Conservation (phyloP, 1,284 basidiomycete species). For the Mycena sp. region DNA sequence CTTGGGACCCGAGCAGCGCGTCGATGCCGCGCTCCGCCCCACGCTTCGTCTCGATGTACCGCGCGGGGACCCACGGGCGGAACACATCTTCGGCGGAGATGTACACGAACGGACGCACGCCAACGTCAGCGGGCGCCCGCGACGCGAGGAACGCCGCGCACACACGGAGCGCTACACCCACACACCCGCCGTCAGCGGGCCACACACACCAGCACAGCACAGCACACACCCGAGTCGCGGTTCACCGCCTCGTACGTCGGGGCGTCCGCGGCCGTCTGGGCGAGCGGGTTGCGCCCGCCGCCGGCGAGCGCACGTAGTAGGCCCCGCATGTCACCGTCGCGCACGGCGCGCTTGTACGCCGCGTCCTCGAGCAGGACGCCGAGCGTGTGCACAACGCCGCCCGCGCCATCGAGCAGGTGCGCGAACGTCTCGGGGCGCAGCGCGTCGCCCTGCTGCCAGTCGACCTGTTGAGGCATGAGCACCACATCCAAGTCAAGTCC, state of each 20-base stretch:
- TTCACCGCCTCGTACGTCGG: slow-evolving; percentile 85
- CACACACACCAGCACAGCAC: slow-evolving; percentile 5
- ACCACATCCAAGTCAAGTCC: too few relatives aligned
- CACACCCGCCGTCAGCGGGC: slow-evolving; percentile 28
- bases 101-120: slow-evolving; percentile 88
- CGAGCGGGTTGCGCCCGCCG: slow-evolving; percentile 69
- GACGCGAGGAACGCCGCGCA: slow-evolving; percentile 76
- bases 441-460: slow-evolving; percentile 85
- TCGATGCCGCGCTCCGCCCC: slow-evolving; percentile 90
- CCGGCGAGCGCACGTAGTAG: slow-evolving; percentile 59
- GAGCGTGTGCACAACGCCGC: slow-evolving; percentile 94
- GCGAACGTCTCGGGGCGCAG: slow-evolving; percentile 81
- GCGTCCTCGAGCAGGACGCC: slow-evolving; percentile 89
- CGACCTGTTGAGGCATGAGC: too few relatives aligned
- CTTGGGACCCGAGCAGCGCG: slow-evolving; percentile 61
- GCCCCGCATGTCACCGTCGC: slow-evolving; percentile 63
- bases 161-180: slow-evolving; percentile 69
- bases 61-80: slow-evolving; percentile 78
- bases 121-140: slow-evolving; percentile 42
- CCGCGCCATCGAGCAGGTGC: slow-evolving; percentile 69
- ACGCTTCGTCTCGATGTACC: slow-evolving; percentile 61
- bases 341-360: slow-evolving; percentile 82
- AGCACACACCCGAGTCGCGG: slow-evolving; percentile 80
- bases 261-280: slow-evolving; percentile 65
- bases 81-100: slow-evolving; percentile 96